Base-by-base conservation (phyloP, 2,329 filamentous ascomycete species). In the Ophioceras dolichostomum region DNA sequence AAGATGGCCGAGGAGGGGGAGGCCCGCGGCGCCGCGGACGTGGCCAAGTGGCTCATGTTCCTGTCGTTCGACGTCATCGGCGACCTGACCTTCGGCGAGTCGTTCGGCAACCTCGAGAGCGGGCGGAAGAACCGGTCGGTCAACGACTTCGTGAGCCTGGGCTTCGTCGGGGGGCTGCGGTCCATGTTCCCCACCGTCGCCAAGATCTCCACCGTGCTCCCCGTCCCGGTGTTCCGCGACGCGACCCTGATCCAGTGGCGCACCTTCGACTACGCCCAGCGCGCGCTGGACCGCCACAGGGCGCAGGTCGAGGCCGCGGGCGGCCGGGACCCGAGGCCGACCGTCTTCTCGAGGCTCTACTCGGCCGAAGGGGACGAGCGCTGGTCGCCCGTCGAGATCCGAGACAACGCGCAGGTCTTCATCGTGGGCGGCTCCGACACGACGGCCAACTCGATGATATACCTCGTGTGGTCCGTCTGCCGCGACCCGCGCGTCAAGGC, bases 1-100 rank as follows among this genome's bases (percentile, higher is more conserved):
- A 55, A 52, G 33, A 72, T 75, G 17, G 48, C 41, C 0, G 49
- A 60, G n/a, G 68, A 74, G 34, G 57, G 62, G 41, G 39, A 51
- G 14, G 35, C 39, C 0, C 47, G 49, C 0, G 58, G 62, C 0
- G 51, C 41, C 0, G 56, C 53, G 0, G 68, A 76, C 41, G 50
- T 74, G 0, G 58, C 61, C 40, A 71, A 71, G 39, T 76, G 70
- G 70, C 68, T 59, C 54, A 48, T 63, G 5, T 71, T 70, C 37
- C 62, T 73, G 58, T 52, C 68, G 0, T 70, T 68, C 0, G 72
- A 76, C 45, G 51, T 71, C 1, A 68, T 74, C 35, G 67, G 62
- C 0, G 60, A 73, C 36, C 49, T 76, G 5, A 62, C 55, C 1
- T 76, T 76, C 48, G 70, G 71, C 0, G 61, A 73, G n/a, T 67